Conservation (phyloP, 2,329 filamentous ascomycete species). For the Rhytidhysteron rufulum region DNA sequence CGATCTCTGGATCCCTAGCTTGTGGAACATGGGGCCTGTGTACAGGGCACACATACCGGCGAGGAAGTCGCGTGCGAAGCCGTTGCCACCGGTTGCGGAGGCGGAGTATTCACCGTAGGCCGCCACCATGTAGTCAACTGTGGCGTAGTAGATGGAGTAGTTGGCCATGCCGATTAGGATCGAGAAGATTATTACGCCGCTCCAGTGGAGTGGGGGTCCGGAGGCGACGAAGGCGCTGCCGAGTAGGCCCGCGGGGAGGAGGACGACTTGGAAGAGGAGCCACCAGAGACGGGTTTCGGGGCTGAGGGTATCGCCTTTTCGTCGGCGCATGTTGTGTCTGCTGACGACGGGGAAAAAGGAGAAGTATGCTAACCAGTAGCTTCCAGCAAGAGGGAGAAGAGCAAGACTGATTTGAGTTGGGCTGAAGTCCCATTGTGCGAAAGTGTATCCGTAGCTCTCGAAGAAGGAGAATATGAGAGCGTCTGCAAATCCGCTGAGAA, state of each 20-base stretch:
- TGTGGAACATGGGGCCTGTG: slow-evolving; percentile 35
- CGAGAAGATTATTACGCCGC: slow-evolving; percentile 49
- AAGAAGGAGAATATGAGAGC: slow-evolving; percentile 76
- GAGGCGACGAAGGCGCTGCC: slow-evolving; percentile 57
- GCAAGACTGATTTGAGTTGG: slow-evolving; percentile 55
- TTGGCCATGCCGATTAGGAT: slow-evolving; percentile 62
- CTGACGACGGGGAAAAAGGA: slow-evolving; percentile 52
- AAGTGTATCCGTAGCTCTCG: slow-evolving; percentile 65
- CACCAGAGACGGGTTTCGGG: slow-evolving; percentile 65
- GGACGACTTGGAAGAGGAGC: slow-evolving; percentile 58
- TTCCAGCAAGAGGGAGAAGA: slow-evolving; percentile 57
- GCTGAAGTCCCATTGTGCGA: slow-evolving; percentile 62
- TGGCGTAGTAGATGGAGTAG: slow-evolving; percentile 70
- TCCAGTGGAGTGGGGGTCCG: slow-evolving; percentile 63
- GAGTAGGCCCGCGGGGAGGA: slow-evolving; percentile 63
- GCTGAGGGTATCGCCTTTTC: slow-evolving; percentile 45
- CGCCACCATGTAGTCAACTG: slow-evolving; percentile 74
- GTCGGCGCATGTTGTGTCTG: slow-evolving; percentile 42
- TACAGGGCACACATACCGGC: slow-evolving; percentile 66
- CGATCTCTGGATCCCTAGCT: slow-evolving; percentile 19
- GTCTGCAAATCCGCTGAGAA: slow-evolving; percentile 69
- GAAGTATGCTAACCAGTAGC: slow-evolving; percentile 61
- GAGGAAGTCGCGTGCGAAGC: slow-evolving; percentile 69
- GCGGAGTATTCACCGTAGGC: slow-evolving; percentile 70
- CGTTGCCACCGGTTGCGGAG: slow-evolving; percentile 73